Evolutionary conservation across 2,329 filamentous ascomycete species (phyloP).

Genomic region (Hypoxylon sp.): DNA sequence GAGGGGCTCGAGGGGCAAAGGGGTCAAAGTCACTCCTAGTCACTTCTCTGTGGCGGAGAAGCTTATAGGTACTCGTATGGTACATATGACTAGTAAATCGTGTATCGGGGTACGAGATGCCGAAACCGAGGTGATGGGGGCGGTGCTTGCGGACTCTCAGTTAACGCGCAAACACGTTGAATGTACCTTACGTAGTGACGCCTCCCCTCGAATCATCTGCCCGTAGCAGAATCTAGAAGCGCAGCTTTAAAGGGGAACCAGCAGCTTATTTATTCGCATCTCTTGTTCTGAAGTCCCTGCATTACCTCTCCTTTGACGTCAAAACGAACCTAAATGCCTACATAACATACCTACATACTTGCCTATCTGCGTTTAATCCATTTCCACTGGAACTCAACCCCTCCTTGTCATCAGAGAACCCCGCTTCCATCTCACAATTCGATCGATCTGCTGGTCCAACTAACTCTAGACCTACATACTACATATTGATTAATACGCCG

Average conservation of each 20-base stretch:
- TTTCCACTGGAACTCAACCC: conserved; percentile 11
- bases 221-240: conserved; percentile 13
- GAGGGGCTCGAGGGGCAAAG: conserved; percentile 22
- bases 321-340: conserved; percentile 4
- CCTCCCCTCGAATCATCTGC: conserved; percentile 16
- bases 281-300: conserved; percentile 6
- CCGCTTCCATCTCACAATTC: conserved; percentile 15
- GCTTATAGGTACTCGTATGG: conserved; percentile 13
- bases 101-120: conserved; percentile 30
- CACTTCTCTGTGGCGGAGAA: conserved; percentile 1
- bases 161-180: conserved; percentile 7
- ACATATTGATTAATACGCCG: conserved; percentile 17
- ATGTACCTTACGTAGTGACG: conserved; percentile 15
- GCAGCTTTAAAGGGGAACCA: neutral
- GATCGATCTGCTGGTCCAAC: conserved; percentile 18
- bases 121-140: conserved; percentile 30
- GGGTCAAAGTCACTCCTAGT: conserved; percentile 23
- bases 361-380: conserved; percentile 2
- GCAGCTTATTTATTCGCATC: conserved; percentile 3
- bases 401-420: conserved; percentile 9
- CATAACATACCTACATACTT: neutral
- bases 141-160: conserved; percentile 17
- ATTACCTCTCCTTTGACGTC: neutral
- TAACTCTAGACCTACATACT: conserved; percentile 18
- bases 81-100: conserved; percentile 7